Conservation (phyloP, 805 yeast genomes). For the Kazachstania martiniae region DNA sequence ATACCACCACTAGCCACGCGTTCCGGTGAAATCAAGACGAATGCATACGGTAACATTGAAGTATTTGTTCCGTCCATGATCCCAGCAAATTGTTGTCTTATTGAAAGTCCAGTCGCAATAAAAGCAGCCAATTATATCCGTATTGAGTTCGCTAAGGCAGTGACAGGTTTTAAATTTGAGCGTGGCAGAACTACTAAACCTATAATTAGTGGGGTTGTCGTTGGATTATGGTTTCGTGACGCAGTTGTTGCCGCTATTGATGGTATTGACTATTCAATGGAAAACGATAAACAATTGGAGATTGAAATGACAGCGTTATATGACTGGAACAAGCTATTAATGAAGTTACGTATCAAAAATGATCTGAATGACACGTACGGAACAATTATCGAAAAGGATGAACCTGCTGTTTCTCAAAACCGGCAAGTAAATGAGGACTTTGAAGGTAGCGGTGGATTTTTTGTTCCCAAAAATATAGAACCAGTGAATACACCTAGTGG, state of each 20-base stretch:
- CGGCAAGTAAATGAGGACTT: slow-evolving; percentile 3
- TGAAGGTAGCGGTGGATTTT: slow-evolving; percentile 9
- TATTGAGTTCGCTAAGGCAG: slow-evolving; percentile 80
- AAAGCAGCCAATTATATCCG: slow-evolving; percentile 62
- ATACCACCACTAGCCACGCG: slow-evolving; percentile 53
- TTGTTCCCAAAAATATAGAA: slow-evolving; percentile 5
- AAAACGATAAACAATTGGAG: slow-evolving; percentile 31
- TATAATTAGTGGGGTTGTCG: slow-evolving; percentile 62
- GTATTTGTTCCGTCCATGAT: slow-evolving; percentile 69
- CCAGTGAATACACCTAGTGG: slow-evolving; percentile 14
- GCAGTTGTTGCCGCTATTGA: slow-evolving; percentile 25
- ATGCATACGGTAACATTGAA: slow-evolving; percentile 78
- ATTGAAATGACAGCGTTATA: slow-evolving; percentile 40
- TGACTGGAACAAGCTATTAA: slow-evolving; percentile 23
- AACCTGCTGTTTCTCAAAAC: too few relatives aligned
- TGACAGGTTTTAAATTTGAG: slow-evolving; percentile 73
- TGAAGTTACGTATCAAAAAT: slow-evolving; percentile 26
- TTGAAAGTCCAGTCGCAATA: slow-evolving; percentile 43
- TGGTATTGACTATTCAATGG: slow-evolving; percentile 18
- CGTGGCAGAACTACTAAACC: slow-evolving; percentile 44
- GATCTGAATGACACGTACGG: slow-evolving; percentile 41
- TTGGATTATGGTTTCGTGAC: slow-evolving; percentile 41
- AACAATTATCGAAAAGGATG: slow-evolving; percentile 6
- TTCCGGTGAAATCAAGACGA: slow-evolving; percentile 56
- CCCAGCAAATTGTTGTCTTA: slow-evolving; percentile 64